Conservation (phyloP, 192 early-diverging fungal genomes). For the Linnemannia exigua region DNA sequence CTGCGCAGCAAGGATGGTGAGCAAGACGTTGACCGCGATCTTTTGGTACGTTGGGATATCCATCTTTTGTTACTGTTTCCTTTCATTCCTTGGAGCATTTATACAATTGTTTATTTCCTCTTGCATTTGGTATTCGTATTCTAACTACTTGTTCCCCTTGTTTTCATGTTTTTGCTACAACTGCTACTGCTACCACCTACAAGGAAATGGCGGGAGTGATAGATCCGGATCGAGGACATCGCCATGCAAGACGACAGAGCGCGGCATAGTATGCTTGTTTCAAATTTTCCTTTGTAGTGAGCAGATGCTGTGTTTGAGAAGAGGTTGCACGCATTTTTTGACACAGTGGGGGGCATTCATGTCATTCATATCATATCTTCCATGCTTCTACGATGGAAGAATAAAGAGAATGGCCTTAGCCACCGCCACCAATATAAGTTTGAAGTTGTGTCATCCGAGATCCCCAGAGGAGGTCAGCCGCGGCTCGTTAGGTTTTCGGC, state of each 20-base stretch:
- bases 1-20: constrained; percentile 52
- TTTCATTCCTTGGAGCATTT: too few relatives aligned
- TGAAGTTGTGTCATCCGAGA: too few relatives aligned
- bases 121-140: not conserved
- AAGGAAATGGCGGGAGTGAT: not conserved
- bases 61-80: not conserved
- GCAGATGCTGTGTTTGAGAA: too few relatives aligned
- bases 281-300: not conserved
- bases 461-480: too few relatives aligned
- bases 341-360: too few relatives aligned
- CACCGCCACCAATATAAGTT: too few relatives aligned
- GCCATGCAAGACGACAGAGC: not conserved
- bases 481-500: not conserved
- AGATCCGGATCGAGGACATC: not conserved
- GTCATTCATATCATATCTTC: too few relatives aligned
- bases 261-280: not conserved
- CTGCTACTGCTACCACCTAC: not conserved
- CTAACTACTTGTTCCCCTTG: not conserved
- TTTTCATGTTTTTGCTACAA: not conserved
- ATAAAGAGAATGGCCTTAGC: too few relatives aligned
- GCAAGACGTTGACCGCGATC: constrained; percentile 60
- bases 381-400: too few relatives aligned
- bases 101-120: not conserved
- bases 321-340: too few relatives aligned
- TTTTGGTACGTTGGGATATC: constrained; percentile 24